Conservation (phyloP, 768 basidiomycete species). For the Coprinopsis strossmayeri region DNA sequence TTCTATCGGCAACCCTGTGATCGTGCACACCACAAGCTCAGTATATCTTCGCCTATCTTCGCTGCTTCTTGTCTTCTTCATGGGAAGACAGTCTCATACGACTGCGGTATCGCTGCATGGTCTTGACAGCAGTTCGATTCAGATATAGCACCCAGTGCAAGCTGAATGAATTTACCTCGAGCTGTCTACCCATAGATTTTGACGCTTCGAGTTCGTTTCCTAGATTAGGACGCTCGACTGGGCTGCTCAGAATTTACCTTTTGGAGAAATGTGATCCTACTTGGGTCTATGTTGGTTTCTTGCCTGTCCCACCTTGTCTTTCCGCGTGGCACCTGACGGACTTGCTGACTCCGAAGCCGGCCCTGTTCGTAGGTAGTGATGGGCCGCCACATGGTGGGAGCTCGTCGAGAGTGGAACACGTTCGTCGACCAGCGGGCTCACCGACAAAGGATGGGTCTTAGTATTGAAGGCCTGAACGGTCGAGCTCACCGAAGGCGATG, state of each 20-base stretch:
- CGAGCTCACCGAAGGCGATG: not conserved
- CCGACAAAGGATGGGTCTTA: not conserved
- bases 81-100: constrained; percentile 8
- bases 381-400: constrained; percentile 8
- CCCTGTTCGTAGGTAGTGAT: not conserved
- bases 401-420: constrained; percentile 7
- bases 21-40: not conserved
- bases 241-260: constrained; percentile 2
- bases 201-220: not conserved
- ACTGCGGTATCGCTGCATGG: too few relatives aligned
- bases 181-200: not conserved
- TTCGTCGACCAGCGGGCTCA: not conserved
- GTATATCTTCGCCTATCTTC: not conserved
- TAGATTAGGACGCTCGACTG: not conserved
- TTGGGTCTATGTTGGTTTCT: too few relatives aligned
- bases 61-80: constrained; percentile 4
- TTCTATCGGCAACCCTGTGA: constrained; percentile 10
- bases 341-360: constrained; percentile 1
- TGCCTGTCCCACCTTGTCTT: constrained; percentile 3
- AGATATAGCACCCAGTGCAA: not conserved
- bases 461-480: not conserved
- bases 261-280: constrained; percentile 11
- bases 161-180: not conserved
- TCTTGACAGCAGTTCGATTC: too few relatives aligned
- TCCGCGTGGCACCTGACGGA: constrained; percentile 9